phyloP scores from a whole-genome alignment of 345 rosid species.

The Gossypium sturtianum region DNA sequence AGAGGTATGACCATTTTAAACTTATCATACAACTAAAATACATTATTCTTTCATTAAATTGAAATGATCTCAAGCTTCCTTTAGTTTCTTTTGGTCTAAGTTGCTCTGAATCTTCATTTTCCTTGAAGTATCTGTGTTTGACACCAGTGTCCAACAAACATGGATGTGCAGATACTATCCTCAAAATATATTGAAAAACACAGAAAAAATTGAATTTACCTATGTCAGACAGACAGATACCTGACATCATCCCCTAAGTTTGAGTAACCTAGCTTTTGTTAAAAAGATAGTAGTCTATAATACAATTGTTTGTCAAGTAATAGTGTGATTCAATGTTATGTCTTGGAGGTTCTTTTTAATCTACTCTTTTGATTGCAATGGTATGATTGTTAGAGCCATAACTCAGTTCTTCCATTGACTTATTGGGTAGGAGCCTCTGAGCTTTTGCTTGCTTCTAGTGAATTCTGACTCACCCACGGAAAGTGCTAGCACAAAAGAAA shows the following conservation, averaged over 20 bases:
- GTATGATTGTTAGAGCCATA: not conserved
- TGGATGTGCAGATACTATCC: not conserved
- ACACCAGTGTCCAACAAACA: not conserved
- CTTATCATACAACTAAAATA: not conserved
- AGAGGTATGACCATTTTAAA: constrained; percentile 50
- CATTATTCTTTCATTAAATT: not conserved
- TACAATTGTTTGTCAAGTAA: not conserved
- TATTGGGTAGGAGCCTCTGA: not conserved
- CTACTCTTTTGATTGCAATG: not conserved
- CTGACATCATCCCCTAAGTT: not conserved
- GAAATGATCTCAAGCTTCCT: not conserved
- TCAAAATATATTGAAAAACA: not conserved
- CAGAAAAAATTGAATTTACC: not conserved
- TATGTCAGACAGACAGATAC: not conserved
- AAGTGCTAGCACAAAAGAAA: not conserved
- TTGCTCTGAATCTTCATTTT: not conserved
- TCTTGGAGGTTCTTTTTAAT: not conserved
- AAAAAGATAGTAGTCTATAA: not conserved
- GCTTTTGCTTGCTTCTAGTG: not conserved
- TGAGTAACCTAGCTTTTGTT: not conserved
- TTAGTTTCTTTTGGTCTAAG: not conserved
- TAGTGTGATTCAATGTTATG: not conserved
- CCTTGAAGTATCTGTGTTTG: not conserved
- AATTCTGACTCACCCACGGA: not conserved
- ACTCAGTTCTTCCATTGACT: not conserved